Base-by-base conservation (phyloP, 75 land plant species). In the Pinus albicaulis region DNA sequence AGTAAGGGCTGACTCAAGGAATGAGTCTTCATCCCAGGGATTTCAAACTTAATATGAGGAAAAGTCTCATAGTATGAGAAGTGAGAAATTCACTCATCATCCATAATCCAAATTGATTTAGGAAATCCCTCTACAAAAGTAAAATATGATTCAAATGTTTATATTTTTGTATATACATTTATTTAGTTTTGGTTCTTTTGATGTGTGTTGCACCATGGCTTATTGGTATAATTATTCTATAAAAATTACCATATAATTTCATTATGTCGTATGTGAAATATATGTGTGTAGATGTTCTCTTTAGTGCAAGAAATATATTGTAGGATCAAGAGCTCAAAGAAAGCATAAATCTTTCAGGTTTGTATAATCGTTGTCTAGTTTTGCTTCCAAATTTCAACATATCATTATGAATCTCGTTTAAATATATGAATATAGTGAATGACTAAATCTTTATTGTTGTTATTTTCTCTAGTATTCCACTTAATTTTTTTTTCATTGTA, bases 291-390 rank as follows among this genome's bases (percentile, higher is more conserved):
- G 63, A n/a, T 22, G 24, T 60, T 23, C 28, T 28, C 3, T 60
- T 60, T 60, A 60, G 63, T 23, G 22, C 63, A 60, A 60, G 28
- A 60, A 24, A 60, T 60, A 60, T 60, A 60, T 60, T 60, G 63
- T 28, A 60, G 12, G 63, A 60, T 28, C 63, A 60, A 60, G 63
- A 60, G 24, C 63, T 60, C 63, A 60, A 60, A 60, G 63, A 24
- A n/a, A 22, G 63, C 25, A 24, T 60, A 60, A 60, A 60, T 60
- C 63, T 22, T 60, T 60, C 28, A 60, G 28, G 63, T 60, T 10
- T 7, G 63, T 60, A 60, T 60, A 22, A 60, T 24, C 11, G 11
- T 22, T 22, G 23, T 10, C 20, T 11, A 6, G 22, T 22, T 22
- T 10, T 60, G 28, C 63, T 60, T 22, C 24, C 24, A 0, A 60